These are phyloP conservation scores for Neurospora tetraspora DNA, from an alignment of 495 filamentous ascomycete species.

Conservation along the genomic window DNA sequence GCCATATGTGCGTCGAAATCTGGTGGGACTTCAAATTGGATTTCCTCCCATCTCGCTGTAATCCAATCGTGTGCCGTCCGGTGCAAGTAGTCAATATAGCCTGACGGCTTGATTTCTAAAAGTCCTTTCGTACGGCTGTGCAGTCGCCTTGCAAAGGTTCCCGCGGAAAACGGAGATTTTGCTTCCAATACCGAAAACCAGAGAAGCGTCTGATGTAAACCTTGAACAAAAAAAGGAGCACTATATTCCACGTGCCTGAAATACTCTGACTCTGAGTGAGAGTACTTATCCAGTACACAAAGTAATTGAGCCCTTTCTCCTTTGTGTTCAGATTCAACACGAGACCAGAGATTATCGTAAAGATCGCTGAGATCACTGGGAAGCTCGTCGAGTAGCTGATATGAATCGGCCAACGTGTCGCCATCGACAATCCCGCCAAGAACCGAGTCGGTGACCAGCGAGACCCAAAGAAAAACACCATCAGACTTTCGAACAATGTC, in stretches of 20 bases:
- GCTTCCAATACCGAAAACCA: not conserved
- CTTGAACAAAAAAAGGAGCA: not conserved
- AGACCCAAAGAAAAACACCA: slow-evolving; percentile 37
- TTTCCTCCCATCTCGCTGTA: not conserved
- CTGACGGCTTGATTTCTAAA: not conserved
- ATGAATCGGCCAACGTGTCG: slow-evolving; percentile 16
- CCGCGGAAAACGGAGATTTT: not conserved
- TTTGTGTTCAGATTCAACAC: not conserved
- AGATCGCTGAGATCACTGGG: slow-evolving; percentile 17
- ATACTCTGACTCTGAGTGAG: not conserved
- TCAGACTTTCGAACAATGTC: slow-evolving; percentile 19
- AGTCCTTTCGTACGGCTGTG: not conserved
- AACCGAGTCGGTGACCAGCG: slow-evolving; percentile 21
- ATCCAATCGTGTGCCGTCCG: not conserved
- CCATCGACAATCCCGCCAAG: slow-evolving; percentile 21
- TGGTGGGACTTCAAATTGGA: not conserved
- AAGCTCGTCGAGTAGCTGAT: slow-evolving; percentile 12
- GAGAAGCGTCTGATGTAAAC: not conserved
- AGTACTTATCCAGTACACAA: not conserved
- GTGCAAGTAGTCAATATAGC: not conserved
- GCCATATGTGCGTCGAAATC: not conserved
- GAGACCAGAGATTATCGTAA: not conserved
- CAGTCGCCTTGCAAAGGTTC: not conserved
- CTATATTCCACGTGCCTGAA: not conserved
- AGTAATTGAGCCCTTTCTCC: not conserved